phyloP scores from a whole-genome alignment of 495 filamentous ascomycete genomes.

The Hypoxylon fuscum region DNA sequence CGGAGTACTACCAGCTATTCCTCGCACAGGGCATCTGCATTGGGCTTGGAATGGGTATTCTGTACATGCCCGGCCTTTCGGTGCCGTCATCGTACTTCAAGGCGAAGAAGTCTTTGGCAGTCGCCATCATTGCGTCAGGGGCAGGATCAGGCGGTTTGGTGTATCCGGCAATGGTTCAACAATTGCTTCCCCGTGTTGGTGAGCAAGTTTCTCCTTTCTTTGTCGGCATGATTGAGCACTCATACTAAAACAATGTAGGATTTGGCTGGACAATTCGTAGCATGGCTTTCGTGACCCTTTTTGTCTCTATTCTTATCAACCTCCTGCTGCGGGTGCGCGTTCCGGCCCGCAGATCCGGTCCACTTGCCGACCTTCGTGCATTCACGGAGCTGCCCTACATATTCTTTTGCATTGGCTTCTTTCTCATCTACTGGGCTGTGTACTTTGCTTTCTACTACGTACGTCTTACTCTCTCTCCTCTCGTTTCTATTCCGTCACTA shows the following conservation, averaged over 20 bases:
- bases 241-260: conserved; percentile 36
- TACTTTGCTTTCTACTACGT: conserved; percentile 77
- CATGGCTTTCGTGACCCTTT: conserved; percentile 46
- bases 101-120: conserved; percentile 70
- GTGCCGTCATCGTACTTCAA: conserved; percentile 79
- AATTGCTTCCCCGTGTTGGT: conserved; percentile 64
- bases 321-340: conserved; percentile 47
- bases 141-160: conserved; percentile 69
- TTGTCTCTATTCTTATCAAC: conserved; percentile 44
- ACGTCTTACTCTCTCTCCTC: conserved; percentile 58
- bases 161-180: conserved; percentile 65
- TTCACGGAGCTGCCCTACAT: conserved; percentile 46
- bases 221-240: conserved; percentile 39
- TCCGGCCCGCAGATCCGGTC: conserved; percentile 38
- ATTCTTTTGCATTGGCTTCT: conserved; percentile 39
- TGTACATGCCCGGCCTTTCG: conserved; percentile 74
- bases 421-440: conserved; percentile 66
- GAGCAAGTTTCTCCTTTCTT: conserved; percentile 45
- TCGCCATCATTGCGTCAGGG: conserved; percentile 68
- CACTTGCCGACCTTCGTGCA: conserved; percentile 42
- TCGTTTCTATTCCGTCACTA: conserved; percentile 21
- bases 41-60: conserved; percentile 76
- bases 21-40: conserved; percentile 81
- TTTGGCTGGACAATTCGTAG: conserved; percentile 53
- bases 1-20: conserved; percentile 79